Evolutionary conservation across 371 early-diverging fungal species (phyloP).

Genomic region (Blastocladiella emersonii): DNA sequence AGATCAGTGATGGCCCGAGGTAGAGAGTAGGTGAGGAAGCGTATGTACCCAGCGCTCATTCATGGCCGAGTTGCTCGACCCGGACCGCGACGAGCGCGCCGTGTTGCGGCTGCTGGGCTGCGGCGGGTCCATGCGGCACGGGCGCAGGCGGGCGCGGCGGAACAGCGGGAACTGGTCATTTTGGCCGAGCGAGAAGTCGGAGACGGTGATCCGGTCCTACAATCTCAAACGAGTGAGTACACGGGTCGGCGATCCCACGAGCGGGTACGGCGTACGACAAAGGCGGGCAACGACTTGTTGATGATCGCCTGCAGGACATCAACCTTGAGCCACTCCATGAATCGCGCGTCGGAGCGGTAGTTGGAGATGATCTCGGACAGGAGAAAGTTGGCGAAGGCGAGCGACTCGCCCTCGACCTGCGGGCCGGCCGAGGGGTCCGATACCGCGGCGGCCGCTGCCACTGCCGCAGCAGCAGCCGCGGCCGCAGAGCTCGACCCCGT

Average conservation of each 20-base stretch:
- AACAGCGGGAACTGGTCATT: slow-evolving; percentile 1
- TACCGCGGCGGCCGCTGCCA: not conserved
- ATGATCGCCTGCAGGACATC: not conserved
- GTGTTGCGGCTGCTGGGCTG: too few species aligned
- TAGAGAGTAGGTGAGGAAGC: not conserved
- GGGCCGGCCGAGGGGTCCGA: too few species aligned
- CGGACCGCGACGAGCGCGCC: not conserved
- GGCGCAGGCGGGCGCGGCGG: not conserved
- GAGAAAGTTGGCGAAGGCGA: not conserved
- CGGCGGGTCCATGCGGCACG: not conserved
- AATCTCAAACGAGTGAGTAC: not conserved
- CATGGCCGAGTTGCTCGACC: not conserved
- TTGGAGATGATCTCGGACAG: not conserved
- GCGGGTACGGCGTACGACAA: not conserved
- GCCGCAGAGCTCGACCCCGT: not conserved
- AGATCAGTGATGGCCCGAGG: not conserved
- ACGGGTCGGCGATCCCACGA: not conserved
- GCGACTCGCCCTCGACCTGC: not conserved
- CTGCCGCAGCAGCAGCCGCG: not conserved
- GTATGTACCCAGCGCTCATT: slow-evolving; percentile 2
- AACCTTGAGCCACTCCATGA: slow-evolving; percentile 3
- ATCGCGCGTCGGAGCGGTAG: not conserved
- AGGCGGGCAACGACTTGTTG: not conserved
- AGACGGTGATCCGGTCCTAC: not conserved
- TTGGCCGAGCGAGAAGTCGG: slow-evolving; percentile 1